Percentiles rank a stretch among this genome's conserved stretches.
phyloP scores from a whole-genome alignment of 441 rosid species.

The Pelargonium australe region DNA sequence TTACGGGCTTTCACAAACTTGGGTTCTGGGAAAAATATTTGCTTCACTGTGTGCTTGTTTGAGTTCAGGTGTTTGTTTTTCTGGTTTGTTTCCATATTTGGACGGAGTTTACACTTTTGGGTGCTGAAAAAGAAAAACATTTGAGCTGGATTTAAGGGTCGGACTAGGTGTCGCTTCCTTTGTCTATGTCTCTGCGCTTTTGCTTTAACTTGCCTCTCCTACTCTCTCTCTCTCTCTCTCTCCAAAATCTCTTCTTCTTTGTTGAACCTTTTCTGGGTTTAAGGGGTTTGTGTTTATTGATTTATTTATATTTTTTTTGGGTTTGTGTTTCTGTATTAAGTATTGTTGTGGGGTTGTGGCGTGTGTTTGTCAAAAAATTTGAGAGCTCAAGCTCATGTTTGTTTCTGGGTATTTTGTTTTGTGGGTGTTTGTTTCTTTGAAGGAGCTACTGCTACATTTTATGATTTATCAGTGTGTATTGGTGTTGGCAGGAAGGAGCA shows the following conservation, averaged over 20 bases:
- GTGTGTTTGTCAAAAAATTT: too few relatives aligned
- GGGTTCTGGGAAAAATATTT: background rate
- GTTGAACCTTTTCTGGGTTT: background rate
- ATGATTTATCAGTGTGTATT: background rate
- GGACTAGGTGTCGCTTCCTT: background rate
- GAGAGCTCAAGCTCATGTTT: too few relatives aligned
- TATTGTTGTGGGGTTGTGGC: background rate
- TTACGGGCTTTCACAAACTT: background rate
- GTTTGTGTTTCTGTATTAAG: background rate
- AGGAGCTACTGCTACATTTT: background rate
- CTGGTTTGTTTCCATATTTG: background rate
- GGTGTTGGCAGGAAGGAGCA: background rate
- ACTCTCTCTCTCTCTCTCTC: background rate
- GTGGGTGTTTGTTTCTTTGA: background rate
- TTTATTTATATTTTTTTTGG: too few relatives aligned
- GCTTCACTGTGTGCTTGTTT: background rate
- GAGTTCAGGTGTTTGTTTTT: conserved; percentile 1
- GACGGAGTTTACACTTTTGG: conserved; percentile 4
- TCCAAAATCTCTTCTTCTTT: background rate
- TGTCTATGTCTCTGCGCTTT: background rate
- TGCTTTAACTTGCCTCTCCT: background rate
- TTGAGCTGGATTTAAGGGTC: background rate
- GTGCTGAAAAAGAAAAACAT: background rate
- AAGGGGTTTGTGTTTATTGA: background rate
- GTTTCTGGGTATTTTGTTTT: background rate